Evolutionary conservation across 306 rosid species (phyloP), one percentile per base, ranked within the genome.

Genomic region (Arachis hypogaea): DNA sequence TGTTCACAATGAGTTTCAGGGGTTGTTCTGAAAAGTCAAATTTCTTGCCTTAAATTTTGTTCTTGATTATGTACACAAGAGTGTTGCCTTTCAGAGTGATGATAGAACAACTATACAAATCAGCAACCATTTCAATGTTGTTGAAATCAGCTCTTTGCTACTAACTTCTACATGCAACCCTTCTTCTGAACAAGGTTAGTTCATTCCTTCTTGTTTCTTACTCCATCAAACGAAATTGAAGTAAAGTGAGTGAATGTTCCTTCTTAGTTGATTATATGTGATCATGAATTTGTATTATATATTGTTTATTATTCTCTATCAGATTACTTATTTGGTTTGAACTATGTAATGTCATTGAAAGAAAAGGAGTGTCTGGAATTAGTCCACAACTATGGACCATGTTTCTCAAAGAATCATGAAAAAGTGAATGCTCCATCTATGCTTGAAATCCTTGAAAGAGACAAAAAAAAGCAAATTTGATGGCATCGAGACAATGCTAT

Each of bases 11-110:
- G 95, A 91, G 80, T 90, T 91, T 5, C 95, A 81, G 86, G 97
- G 91, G 46, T 80, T 91, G 83, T 91, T 91, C 71, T 91, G 95
- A 95, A 95, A 87, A 63, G 78, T 81, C 68, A 93, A 86, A 44
- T 22, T 49, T 30, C 43, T 59, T 59, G 44, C 64, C 16, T 12
- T 33, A 1, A 3, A 9, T 59, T 59, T 33, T 59, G 16, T 59
- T 30, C 18, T 10, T 10, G 4, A 10, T 59, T 33, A 3, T 10
- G 8, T 5, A 11, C 14, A 59, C 64, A 10, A 59, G 41, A 59
- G 44, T 33, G 40, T 43, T 3, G 63, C 40, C 44, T 30, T 59
- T 59, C 64, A 59, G 64, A 10, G 64, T 28, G 63, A 56, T 46
- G 2, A 45, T 45, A 45, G 5, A 9, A 49, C 6, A 49, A 5